phyloP scores from a whole-genome alignment of 495 filamentous ascomycete genomes.

The Penicillium steckii region DNA sequence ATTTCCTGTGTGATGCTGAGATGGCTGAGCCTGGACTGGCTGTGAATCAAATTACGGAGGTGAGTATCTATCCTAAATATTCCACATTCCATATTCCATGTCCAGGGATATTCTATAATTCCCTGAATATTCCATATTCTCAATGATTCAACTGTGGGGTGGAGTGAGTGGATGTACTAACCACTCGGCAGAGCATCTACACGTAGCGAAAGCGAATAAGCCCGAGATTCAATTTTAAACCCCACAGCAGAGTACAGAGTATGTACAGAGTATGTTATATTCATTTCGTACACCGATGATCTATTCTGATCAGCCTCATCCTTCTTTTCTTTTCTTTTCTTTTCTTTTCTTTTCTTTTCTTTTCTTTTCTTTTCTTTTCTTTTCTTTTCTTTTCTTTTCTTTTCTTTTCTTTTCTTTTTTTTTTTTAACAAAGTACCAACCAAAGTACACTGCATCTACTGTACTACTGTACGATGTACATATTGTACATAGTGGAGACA shows the following conservation, averaged over 20 bases:
- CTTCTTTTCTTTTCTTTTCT: neutral
- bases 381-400: too few species aligned
- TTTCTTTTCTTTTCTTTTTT: too few species aligned
- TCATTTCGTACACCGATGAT: too few species aligned
- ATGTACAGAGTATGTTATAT: too few species aligned
- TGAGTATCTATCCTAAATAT: constrained; percentile 18
- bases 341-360: too few species aligned
- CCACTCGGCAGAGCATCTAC: constrained; percentile 40
- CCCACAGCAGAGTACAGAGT: too few species aligned
- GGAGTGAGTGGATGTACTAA: constrained; percentile 6
- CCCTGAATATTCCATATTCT: too few species aligned
- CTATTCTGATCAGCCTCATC: neutral
- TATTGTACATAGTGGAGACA: constrained; percentile 15
- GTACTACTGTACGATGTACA: constrained; percentile 4
- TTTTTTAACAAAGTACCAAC: neutral
- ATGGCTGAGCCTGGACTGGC: constrained; percentile 89
- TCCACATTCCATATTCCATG: too few species aligned
- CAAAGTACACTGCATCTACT: neutral
- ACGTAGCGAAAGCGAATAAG: constrained; percentile 24
- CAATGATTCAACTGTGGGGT: neutral
- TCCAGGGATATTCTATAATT: too few species aligned
- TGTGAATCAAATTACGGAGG: constrained; percentile 71
- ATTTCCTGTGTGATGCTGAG: constrained; percentile 78
- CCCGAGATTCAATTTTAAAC: neutral
- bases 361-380: too few species aligned